These are phyloP conservation scores for Mucor mucedo DNA, from an alignment of 371 early-diverging fungal genomes.

Conservation along the genomic window DNA sequence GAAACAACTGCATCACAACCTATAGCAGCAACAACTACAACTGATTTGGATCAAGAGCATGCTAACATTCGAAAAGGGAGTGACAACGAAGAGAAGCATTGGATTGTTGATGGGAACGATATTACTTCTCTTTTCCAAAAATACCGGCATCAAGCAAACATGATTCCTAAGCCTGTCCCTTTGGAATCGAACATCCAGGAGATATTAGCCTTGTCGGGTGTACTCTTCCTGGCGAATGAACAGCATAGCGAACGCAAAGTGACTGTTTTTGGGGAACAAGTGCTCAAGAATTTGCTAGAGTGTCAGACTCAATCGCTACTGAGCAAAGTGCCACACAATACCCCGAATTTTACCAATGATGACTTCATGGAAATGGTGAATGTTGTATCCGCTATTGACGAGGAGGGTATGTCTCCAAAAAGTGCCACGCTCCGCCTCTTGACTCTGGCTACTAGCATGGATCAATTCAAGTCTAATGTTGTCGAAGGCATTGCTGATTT, in stretches of 20 bases:
- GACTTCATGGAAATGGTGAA: conserved; percentile 18
- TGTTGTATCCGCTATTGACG: conserved; percentile 13
- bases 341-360: conserved; percentile 19
- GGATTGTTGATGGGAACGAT: background rate
- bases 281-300: conserved; percentile 15
- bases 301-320: conserved; percentile 1
- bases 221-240: conserved; percentile 21
- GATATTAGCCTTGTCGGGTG: conserved; percentile 23
- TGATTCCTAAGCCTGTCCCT: conserved; percentile 13
- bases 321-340: conserved; percentile 16
- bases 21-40: too few relatives aligned
- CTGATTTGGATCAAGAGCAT: too few relatives aligned
- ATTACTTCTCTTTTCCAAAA: conserved; percentile 20
- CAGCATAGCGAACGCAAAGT: conserved; percentile 8
- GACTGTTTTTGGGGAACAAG: conserved; percentile 17
- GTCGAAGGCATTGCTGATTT: conserved; percentile 28
- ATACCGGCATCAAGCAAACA: conserved; percentile 17
- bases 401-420: conserved; percentile 15
- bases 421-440: conserved; percentile 20
- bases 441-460: conserved; percentile 19
- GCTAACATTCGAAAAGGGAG: too few relatives aligned
- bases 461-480: conserved; percentile 18
- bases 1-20: too few relatives aligned
- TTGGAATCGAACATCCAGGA: conserved; percentile 23
- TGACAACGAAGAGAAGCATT: too few relatives aligned